Base-by-base conservation (phyloP, 371 early-diverging fungal genomes). In the Nematocida sp. region DNA sequence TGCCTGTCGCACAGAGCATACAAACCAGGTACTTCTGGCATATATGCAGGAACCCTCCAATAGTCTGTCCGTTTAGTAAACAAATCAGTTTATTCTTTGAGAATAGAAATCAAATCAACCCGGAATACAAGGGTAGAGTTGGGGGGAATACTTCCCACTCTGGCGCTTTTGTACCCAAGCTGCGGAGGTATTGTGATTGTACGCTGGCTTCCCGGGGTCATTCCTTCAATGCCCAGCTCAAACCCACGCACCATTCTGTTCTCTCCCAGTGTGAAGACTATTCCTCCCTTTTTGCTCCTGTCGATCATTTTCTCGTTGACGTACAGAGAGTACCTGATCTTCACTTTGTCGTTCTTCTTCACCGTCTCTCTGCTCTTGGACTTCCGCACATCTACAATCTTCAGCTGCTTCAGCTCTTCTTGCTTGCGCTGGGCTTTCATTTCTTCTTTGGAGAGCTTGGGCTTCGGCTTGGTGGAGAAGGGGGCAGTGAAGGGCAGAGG, bases 171-270 rank as follows among this genome's bases (percentile, higher is more conserved):
- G 70, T 86, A 86, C 15, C 82, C 90, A 67, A 89, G 66, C 36
- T 81, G 70, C 50, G 90, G 83, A 27, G 91, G 91, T 62, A 91
- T 90, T n/a, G 84, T 85, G 67, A 91, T 80, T 77, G 84, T 86
- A 53, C 91, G 85, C 83, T 90, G 88, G 80, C 90, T 90, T 41
- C 91, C 91, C 64, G 88, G 80, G 43, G 89, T 89, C 91, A 91
- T 91, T 54, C 86, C 86, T 43, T 84, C 60, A 64, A 91, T 80
- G 37, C 91, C 91, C 78, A 87, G 85, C 65, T 91, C 91, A 89
- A 90, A 89, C 15, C 90, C 88, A 81, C 80, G 53, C 40, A 84
- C 83, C 15, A 83, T 82, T 67, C 64, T 40, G 2, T 50, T 55
- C 23, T 53, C 70, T 38, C 82, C 83, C 34, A 83, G 54, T 29